phyloP scores from a whole-genome alignment of 345 rosid genomes.

The Orychophragmus violaceus region DNA sequence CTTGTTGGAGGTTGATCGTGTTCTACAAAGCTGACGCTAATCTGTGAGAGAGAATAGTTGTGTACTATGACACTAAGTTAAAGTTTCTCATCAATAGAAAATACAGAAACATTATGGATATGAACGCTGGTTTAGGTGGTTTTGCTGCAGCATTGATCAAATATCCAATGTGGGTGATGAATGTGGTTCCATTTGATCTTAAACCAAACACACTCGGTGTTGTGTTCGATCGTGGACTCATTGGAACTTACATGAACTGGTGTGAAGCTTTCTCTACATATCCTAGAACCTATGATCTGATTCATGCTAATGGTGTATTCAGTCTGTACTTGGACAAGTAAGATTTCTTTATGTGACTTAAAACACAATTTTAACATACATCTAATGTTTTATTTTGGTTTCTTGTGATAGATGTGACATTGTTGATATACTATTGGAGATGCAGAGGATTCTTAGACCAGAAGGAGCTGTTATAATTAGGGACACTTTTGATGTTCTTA shows the following conservation, averaged over 20 bases:
- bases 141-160: constrained; percentile 57
- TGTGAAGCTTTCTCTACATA: constrained; percentile 55
- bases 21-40: constrained; percentile 39
- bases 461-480: constrained; percentile 48
- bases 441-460: constrained; percentile 57
- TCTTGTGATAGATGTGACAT: constrained; percentile 46
- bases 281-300: constrained; percentile 48
- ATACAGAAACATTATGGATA: constrained; percentile 60
- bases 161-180: constrained; percentile 68
- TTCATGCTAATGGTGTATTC: constrained; percentile 56
- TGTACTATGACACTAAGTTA: constrained; percentile 37
- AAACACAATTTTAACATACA: background rate
- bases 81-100: constrained; percentile 36
- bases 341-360: constrained; percentile 15
- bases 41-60: constrained; percentile 43
- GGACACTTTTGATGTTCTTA: constrained; percentile 44
- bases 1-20: constrained; percentile 65
- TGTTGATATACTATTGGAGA: constrained; percentile 51
- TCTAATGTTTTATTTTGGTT: background rate
- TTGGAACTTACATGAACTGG: constrained; percentile 75
- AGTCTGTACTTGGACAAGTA: constrained; percentile 59
- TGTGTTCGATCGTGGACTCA: constrained; percentile 61
- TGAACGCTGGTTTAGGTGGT: constrained; percentile 70
- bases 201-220: constrained; percentile 46
- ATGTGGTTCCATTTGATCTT: constrained; percentile 47